Evolutionary conservation across 2,329 filamentous ascomycete species (phyloP).

Genomic region (Paecilomyces dactylethromorphus): DNA sequence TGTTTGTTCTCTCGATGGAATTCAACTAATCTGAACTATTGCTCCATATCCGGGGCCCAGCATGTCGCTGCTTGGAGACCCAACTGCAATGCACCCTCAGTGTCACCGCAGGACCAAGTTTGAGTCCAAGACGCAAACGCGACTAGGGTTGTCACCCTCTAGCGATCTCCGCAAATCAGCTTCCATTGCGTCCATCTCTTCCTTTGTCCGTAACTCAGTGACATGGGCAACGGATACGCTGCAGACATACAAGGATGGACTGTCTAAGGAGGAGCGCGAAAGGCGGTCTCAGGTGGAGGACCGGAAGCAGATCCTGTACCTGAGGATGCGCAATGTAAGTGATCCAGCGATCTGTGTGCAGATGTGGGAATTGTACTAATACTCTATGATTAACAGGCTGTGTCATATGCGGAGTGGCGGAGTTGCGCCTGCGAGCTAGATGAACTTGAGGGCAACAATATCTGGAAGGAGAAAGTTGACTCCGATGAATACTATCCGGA

Average conservation of each 20-base stretch:
- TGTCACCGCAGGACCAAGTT: conserved; percentile 17
- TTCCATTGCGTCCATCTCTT: conserved; percentile 26
- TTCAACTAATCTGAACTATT: conserved; percentile 14
- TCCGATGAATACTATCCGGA: conserved; percentile 65
- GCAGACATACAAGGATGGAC: conserved; percentile 45
- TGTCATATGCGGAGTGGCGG: conserved; percentile 66
- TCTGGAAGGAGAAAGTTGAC: conserved; percentile 67
- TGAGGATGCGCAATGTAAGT: conserved; percentile 61
- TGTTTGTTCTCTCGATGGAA: not conserved
- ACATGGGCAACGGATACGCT: conserved; percentile 29
- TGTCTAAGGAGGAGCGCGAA: conserved; percentile 46
- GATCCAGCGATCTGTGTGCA: conserved; percentile 6
- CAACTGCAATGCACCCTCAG: conserved; percentile 20
- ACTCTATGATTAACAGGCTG: conserved; percentile 49
- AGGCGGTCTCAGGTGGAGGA: conserved; percentile 46
- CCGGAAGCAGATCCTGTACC: conserved; percentile 55
- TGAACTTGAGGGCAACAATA: conserved; percentile 68
- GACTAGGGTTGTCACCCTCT: not conserved
- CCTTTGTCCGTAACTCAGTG: conserved; percentile 26
- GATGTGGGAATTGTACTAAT: not conserved
- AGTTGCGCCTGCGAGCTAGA: conserved; percentile 71
- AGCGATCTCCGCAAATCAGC: conserved; percentile 17
- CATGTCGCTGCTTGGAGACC: conserved; percentile 27
- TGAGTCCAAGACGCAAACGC: not conserved
- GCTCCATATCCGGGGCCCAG: conserved; percentile 19